Evolutionary conservation across 2,329 filamentous ascomycete species (phyloP), one percentile per base, ranked within the genome.

Genomic region (Nigrograna mackinnonii): DNA sequence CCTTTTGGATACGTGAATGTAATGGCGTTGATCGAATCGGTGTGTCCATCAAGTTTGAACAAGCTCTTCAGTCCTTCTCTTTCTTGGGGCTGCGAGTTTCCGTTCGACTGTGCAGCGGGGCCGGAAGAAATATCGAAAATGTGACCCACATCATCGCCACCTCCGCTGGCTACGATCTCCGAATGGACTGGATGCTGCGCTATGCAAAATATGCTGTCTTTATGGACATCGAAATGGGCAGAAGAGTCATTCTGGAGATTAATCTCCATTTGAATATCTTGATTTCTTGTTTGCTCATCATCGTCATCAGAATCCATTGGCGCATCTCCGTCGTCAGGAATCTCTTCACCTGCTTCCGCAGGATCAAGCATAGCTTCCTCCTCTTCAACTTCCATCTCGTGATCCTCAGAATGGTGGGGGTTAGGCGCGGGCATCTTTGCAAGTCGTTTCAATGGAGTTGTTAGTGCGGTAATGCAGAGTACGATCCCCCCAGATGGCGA

Each of bases 161-260:
- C 94, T 47, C 94, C 94, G 0, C 94, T 96, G 3, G 91, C 87
- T 46, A 97, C 78, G 46, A 97, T 84, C 16, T 84, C 78, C 5
- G 86, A 83, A 62, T 87, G 79, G 5, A 84, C 75, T 4, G 94
- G 94, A 67, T 99, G 94, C 67, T 96, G 90, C 14, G 92, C 90
- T 66, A 99, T 94, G 71, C 89, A 84, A 76, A 96, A 99, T 62
- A 99, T 87, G 47, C 87, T 91, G 78, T 96, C 91, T 57, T 84
- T 87, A 75, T 96, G 90, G 24, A 74, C 71, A 75, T 97, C 94
- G 64, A 97, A 96, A 76, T 95, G 92, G 46, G 90, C 92, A 54
- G 86, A 78, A 53, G 90, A 95, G 77, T 99, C 92, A 77, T 97
- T 99, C 50, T 94, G 83, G 5, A 97, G 78, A 31, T 82, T 73